Conservation (phyloP, 1,284 basidiomycete species). For the Ganoderma meredithae region DNA sequence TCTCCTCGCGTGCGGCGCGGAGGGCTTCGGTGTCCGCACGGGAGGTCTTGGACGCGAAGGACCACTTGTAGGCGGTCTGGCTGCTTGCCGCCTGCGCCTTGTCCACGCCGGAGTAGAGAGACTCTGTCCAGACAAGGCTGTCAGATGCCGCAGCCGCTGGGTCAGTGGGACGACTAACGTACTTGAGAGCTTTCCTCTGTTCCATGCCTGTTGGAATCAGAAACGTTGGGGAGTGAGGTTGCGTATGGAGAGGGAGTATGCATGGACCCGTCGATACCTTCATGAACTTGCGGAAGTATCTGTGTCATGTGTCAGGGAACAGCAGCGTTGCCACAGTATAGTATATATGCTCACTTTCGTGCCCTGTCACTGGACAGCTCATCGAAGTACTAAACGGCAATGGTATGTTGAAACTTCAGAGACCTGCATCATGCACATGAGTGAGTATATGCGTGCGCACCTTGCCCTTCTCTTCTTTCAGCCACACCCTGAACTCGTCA, state of each 20-base stretch:
- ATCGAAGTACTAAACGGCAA: conserved; percentile 68
- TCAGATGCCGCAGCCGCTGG: neutral
- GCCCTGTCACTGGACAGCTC: conserved; percentile 78
- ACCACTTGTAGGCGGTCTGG: conserved; percentile 70
- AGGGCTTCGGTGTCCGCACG: conserved; percentile 62
- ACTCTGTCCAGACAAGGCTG: conserved; percentile 47
- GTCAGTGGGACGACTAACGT: conserved; percentile 30
- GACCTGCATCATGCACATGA: too few relatives aligned
- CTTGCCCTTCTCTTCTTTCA: conserved; percentile 81
- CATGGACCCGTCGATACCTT: conserved; percentile 55
- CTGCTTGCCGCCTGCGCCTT: conserved; percentile 55
- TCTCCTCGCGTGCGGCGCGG: conserved; percentile 61
- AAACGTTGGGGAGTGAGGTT: conserved; percentile 3
- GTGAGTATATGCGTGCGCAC: conserved; percentile 46
- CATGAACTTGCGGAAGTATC: conserved; percentile 86
- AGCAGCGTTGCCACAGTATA: conserved; percentile 31
- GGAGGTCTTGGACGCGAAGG: conserved; percentile 56
- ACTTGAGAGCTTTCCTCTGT: conserved; percentile 74
- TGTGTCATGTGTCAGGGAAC: conserved; percentile 45
- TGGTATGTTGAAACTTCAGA: conserved; percentile 6
- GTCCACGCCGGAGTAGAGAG: conserved; percentile 66
- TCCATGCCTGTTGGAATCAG: conserved; percentile 64
- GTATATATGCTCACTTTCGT: conserved; percentile 60
- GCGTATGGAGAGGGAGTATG: neutral
- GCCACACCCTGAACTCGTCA: conserved; percentile 78